phyloP scores from a whole-genome alignment of 2,329 filamentous ascomycete species.

The Alternaria ethzedia region DNA sequence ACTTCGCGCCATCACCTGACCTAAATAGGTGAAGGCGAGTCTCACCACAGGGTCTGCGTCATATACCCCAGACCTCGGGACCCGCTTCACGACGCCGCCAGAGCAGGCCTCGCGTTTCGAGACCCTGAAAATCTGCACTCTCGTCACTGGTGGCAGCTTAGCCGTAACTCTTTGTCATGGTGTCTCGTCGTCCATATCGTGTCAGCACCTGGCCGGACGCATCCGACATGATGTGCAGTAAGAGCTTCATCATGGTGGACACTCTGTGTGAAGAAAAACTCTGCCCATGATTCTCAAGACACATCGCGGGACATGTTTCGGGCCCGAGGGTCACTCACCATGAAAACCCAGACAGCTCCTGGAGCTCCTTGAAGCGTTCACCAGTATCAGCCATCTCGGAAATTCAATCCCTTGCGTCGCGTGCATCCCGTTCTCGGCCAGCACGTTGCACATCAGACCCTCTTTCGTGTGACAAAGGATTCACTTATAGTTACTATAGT shows the following conservation, averaged over 20 bases:
- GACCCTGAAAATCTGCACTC: conserved; percentile 35
- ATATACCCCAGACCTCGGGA: conserved; percentile 21
- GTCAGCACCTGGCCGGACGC: conserved; percentile 21
- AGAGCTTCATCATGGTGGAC: conserved; percentile 3
- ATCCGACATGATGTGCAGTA: conserved; percentile 18
- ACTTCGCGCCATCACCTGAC: conserved; percentile 45
- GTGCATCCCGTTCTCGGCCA: conserved; percentile 3
- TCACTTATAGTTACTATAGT: conserved; percentile 10
- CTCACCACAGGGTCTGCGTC: conserved; percentile 13
- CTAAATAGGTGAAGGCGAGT: conserved; percentile 5
- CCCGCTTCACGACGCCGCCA: conserved; percentile 38
- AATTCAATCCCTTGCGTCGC: neutral
- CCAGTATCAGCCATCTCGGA: neutral
- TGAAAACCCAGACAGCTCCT: conserved; percentile 1
- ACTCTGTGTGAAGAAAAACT: conserved; percentile 2
- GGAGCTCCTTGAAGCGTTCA: conserved; percentile 3
- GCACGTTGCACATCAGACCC: conserved; percentile 10
- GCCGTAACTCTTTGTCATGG: conserved; percentile 22
- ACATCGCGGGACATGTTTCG: neutral
- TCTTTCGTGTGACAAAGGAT: conserved; percentile 7
- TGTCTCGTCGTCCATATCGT: neutral
- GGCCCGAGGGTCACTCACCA: conserved; percentile 11
- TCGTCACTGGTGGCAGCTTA: conserved; percentile 22
- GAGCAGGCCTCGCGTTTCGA: conserved; percentile 35
- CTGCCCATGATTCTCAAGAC: neutral